Percentiles rank a stretch among this genome's conserved stretches.
These are phyloP conservation scores for Tetrastigma voinierianum DNA, from an alignment of 164 flowering plant species.

Conservation along the genomic window DNA sequence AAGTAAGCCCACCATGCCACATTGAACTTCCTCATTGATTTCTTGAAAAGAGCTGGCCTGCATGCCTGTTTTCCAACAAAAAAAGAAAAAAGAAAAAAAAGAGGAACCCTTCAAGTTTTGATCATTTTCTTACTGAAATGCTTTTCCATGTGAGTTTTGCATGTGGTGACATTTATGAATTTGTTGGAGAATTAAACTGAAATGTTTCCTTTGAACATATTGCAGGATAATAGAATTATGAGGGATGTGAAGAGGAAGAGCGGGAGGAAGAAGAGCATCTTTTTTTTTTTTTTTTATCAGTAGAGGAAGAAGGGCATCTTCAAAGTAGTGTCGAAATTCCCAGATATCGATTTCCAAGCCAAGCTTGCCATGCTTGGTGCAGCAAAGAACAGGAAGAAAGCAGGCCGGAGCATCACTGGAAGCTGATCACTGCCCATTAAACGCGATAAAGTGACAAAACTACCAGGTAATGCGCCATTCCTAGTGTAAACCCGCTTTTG, in stretches of 20 bases:
- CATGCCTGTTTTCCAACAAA: constrained; percentile 18
- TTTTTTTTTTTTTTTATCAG: no score
- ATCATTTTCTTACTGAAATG: no score
- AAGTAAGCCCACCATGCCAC: constrained; percentile 39
- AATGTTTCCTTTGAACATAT: no score
- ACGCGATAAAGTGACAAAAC: constrained; percentile 24
- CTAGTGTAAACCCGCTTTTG: constrained; percentile 28
- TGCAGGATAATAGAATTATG: constrained; percentile 9
- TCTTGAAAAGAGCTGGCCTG: constrained; percentile 32
- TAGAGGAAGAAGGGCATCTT: no score
- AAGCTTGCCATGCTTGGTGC: constrained; percentile 30
- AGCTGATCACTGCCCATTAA: constrained; percentile 12
- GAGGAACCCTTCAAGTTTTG: no score
- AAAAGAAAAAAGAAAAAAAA: no score
- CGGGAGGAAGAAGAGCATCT: constrained; percentile 37
- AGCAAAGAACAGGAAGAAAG: constrained; percentile 32
- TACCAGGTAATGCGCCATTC: constrained; percentile 27
- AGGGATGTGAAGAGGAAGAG: constrained; percentile 32
- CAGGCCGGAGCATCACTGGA: constrained; percentile 25
- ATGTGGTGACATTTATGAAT: no score
- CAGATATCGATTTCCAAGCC: constrained; percentile 35
- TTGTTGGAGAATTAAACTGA: background rate
- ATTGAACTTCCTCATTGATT: constrained; percentile 23
- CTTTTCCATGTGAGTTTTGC: no score
- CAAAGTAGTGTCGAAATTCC: constrained; percentile 21